Conservation (phyloP, 805 yeast genomes). For the Myxozyma vanderwaltii region DNA sequence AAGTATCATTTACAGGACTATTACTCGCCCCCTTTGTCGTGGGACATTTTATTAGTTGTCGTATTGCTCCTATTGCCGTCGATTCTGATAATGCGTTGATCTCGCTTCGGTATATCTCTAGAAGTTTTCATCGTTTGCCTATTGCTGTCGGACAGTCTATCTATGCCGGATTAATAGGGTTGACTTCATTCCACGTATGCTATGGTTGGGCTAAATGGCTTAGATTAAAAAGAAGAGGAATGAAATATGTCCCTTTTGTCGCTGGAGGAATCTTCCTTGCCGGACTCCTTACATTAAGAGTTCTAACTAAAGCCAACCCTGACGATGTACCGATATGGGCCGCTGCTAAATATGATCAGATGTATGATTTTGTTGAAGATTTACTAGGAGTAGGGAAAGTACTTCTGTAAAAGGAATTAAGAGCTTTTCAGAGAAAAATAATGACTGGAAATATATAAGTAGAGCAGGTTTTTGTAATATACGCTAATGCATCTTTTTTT, state of each 20-base stretch:
- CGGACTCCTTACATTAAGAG: constrained; percentile 10
- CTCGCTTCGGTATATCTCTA: constrained; percentile 54
- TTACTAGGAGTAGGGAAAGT: neutral
- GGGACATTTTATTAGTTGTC: constrained; percentile 52
- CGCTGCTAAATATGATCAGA: constrained; percentile 15
- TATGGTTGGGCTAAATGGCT: constrained; percentile 30
- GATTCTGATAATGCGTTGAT: constrained; percentile 69
- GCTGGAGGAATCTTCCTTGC: neutral
- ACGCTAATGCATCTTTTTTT: too few species aligned
- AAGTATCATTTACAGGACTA: constrained; percentile 63
- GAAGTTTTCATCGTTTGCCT: constrained; percentile 8
- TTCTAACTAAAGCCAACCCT: constrained; percentile 2
- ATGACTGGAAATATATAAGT: too few species aligned
- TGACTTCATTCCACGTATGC: constrained; percentile 21
- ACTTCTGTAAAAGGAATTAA: neutral
- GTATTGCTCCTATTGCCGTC: constrained; percentile 54
- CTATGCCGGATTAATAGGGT: constrained; percentile 17
- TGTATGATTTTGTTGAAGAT: constrained; percentile 11
- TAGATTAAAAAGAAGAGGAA: neutral
- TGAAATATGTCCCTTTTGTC: constrained; percentile 2
- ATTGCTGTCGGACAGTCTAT: neutral
- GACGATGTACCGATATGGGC: constrained; percentile 16
- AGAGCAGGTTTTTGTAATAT: too few species aligned
- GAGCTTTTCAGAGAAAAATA: too few species aligned
- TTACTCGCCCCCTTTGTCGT: constrained; percentile 49